Base-by-base conservation (phyloP, 192 early-diverging fungal species). In the Dissophora ornata region DNA sequence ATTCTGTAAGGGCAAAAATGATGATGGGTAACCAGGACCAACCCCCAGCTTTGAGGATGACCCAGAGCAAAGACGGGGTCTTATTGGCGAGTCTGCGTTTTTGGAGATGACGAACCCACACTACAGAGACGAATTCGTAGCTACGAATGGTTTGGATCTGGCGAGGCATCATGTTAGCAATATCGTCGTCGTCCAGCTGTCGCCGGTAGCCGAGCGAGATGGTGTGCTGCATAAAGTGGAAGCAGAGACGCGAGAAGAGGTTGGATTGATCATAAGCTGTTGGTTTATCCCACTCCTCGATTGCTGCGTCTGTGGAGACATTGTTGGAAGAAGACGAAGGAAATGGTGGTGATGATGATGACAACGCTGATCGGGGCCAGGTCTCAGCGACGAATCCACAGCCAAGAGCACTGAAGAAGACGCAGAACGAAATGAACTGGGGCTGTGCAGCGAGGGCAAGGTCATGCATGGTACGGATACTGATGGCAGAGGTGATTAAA, bases 201-300 rank as follows among this genome's bases (percentile, higher is more conserved):
- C 48, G 55, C n/a, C 61, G 49, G 38, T 66, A 81, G 0, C 80
- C 80, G 10, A 34, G 47, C 1, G 56, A 51, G 26, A 81, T 60
- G 40, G 69, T 28, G 1, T 34, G 62, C 9, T 81, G 71, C 24
- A 81, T 34, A 46, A 69, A 81, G 18, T 75, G 58, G 49, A 74
- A 81, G 7, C 34, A 49, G 30, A 81, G 21, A 3, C 71, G 53
- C 2, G 71, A 75, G 26, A 81, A 66, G 4, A 81, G 24, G 25
- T 75, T 81, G 33, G 80, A 28, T n/a, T 55, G 71, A 16, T 75
- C 62, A n/a, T 77, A 73, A 4, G 71, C 57, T 16, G 71, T 62
- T 18, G 71, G 55, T 15, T 48, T 56, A 1, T 68, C 66, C 10
- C 48, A 42, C 18, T 60, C 48, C 9, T 29, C 40, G 45, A 47